phyloP scores from a whole-genome alignment of 2,329 filamentous ascomycete genomes.

The Madurella fahalii region DNA sequence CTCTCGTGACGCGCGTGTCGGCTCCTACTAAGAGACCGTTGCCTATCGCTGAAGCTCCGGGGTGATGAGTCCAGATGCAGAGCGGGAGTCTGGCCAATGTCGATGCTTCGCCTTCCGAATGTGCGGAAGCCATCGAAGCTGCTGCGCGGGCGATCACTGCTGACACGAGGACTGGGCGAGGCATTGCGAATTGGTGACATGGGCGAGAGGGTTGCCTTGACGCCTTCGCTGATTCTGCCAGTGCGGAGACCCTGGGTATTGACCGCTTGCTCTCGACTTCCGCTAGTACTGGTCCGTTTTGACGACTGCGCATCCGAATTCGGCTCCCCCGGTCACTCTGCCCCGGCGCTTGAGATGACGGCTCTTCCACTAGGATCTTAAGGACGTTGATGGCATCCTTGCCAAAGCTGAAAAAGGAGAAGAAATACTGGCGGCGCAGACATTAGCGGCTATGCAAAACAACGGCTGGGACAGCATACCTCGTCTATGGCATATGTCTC shows the following conservation, averaged over 20 bases:
- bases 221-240: constrained; percentile 48
- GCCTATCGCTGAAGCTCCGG: constrained; percentile 61
- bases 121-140: constrained; percentile 53
- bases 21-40: constrained; percentile 48
- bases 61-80: constrained; percentile 41
- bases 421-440: constrained; percentile 68
- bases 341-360: constrained; percentile 43
- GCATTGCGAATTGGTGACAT: constrained; percentile 41
- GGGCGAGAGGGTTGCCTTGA: constrained; percentile 58
- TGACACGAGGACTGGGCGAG: constrained; percentile 51
- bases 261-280: constrained; percentile 6
- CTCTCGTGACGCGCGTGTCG: constrained; percentile 46
- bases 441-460: constrained; percentile 24
- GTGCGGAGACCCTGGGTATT: constrained; percentile 26
- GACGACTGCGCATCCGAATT: constrained; percentile 17
- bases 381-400: constrained; percentile 79
- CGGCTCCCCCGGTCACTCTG: constrained; percentile 17
- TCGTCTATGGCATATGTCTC: constrained; percentile 96
- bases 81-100: constrained; percentile 39
- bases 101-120: constrained; percentile 48
- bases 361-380: constrained; percentile 65
- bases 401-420: constrained; percentile 87
- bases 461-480: constrained; percentile 42
- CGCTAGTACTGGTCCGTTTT: constrained; percentile 18
- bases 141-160: constrained; percentile 47